Evolutionary conservation across 2,329 filamentous ascomycete genomes (phyloP), one percentile per base, ranked within the genome.

Genomic region (Penicillium sp.): DNA sequence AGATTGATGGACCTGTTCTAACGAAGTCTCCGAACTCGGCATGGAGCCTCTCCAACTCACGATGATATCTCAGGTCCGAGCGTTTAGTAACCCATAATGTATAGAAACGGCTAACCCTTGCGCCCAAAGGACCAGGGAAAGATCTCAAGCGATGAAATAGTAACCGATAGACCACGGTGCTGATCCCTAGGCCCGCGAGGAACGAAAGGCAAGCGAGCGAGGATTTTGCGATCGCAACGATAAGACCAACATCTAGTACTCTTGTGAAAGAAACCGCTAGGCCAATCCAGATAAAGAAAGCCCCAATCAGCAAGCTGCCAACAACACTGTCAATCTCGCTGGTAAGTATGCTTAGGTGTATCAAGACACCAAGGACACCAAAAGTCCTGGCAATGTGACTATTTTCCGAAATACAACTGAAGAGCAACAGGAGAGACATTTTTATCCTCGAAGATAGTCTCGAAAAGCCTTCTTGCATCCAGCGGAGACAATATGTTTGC

Each of bases 21-120:
- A 78, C 71, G 59, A 76, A 73, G 52, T 76, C 73, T 6, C 76
- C 75, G 61, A 76, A 76, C 35, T 68, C 58, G 1, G 59, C 58
- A 60, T 77, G 75, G 64, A 76, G 58, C 40, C 64, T 65, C 4
- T 62, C 68, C 4, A 77, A 37, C 46, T 74, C 69, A 35, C 69
- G 65, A 59, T 74, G 70, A 57, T 73, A 75, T 33, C 45, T 74
- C 63, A 1, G 69, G 59, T n/a, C 70, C 52, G 54, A 46, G 59
- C 43, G 71, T 71, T 10, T 67, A 52, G 22, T 62, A 56, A 2
- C 67, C 65, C 10, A 67, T n/a, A 43, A 38, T 8, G 38, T 65
- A 25, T 71, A 73, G 14, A 76, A 68, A 2, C 69, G 69, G 13
- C 68, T 70, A 8, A 76, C 11, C 38, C 60, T 59, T 16, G 64